Percentiles rank a stretch among this genome's conserved stretches.
Conservation (phyloP, 495 filamentous ascomycete species). For the Podospora pseudopauciseta region DNA sequence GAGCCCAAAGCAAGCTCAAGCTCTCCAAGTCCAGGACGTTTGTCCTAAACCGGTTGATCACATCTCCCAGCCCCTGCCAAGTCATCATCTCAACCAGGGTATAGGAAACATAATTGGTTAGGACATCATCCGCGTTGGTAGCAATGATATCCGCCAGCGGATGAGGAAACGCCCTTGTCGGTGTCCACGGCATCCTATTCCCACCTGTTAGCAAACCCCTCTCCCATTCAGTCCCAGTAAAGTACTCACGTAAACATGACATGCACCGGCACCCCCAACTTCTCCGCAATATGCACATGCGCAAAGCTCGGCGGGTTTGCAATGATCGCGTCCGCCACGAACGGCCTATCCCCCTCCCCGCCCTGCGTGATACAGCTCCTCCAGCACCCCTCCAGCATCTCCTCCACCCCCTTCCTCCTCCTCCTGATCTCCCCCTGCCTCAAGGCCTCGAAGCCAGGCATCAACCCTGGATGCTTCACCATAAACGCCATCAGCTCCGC, state of each 20-base stretch:
- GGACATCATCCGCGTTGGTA: slow-evolving; percentile 53
- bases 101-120: slow-evolving; percentile 70
- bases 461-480: slow-evolving; percentile 74
- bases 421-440: slow-evolving; percentile 62
- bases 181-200: slow-evolving; percentile 54
- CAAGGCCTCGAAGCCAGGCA: slow-evolving; percentile 61
- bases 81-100: slow-evolving; percentile 67
- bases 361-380: slow-evolving; percentile 54
- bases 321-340: slow-evolving; percentile 70
- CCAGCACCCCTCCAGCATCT: slow-evolving; percentile 62
- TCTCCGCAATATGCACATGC: slow-evolving; percentile 63
- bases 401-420: slow-evolving; percentile 57
- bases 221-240: background rate
- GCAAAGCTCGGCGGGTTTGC: slow-evolving; percentile 66
- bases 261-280: slow-evolving; percentile 60
- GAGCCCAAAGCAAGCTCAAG: slow-evolving; percentile 62
- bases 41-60: slow-evolving; percentile 61
- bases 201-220: background rate
- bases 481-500: slow-evolving; percentile 76
- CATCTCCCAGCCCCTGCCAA: slow-evolving; percentile 61
- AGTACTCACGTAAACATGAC: slow-evolving; percentile 55
- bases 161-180: slow-evolving; percentile 64
- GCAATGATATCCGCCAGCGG: slow-evolving; percentile 64
- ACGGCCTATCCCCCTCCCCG: slow-evolving; percentile 41
- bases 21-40: slow-evolving; percentile 58